Evolutionary conservation across 345 rosid species (phyloP), one percentile per base, ranked within the genome.

Genomic region (Euphorbia peplus): DNA sequence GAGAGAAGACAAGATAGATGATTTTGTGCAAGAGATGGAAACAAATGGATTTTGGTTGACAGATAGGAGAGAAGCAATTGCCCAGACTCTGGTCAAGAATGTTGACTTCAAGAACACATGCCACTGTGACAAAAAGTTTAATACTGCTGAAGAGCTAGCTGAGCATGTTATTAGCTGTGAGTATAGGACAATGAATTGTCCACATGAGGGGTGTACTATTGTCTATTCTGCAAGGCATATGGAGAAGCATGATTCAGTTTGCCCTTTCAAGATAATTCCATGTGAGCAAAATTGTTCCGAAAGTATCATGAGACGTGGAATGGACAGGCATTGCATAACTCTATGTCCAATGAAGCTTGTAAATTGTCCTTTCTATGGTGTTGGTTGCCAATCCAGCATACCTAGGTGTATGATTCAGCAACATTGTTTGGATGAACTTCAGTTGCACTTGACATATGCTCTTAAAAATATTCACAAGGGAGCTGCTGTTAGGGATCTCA

Each of bases 291-390:
- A 81, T 39, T 91, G 99, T 74, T 73, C 85, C 1, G 84, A 77
- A 25, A 62, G 65, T 67, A 76, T 91, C 63, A 83, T 89, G 95
- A 83, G 97, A 71, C 93, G 87, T 0, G 93, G 83, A 21, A 91
- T 91, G 99, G 97, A 91, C 73, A 74, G 89, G 70, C 99, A 91
- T 73, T 91, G 99, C 76, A 88, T 95, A 29, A 95, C 97, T 4
- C 79, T 81, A 14, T 93, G 97, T 75, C 86, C 85, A 9, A 88
- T 91, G 97, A 95, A 89, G 85, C 88, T 80, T 63, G 87, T 83
- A 32, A 90, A 83, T 63, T 95, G 99, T 76, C 89, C 95, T 47
- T 91, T 95, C 76, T 89, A 76, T 72, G 70, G 81, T 15, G 83
- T 86, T 58, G 97, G 99, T 26, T 95, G 99, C 78, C 77, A 80